Percentiles rank a stretch among this genome's conserved stretches.
These are phyloP conservation scores for Cystobasidium sp. DNA, from an alignment of 1,284 basidiomycete genomes.

Conservation along the genomic window DNA sequence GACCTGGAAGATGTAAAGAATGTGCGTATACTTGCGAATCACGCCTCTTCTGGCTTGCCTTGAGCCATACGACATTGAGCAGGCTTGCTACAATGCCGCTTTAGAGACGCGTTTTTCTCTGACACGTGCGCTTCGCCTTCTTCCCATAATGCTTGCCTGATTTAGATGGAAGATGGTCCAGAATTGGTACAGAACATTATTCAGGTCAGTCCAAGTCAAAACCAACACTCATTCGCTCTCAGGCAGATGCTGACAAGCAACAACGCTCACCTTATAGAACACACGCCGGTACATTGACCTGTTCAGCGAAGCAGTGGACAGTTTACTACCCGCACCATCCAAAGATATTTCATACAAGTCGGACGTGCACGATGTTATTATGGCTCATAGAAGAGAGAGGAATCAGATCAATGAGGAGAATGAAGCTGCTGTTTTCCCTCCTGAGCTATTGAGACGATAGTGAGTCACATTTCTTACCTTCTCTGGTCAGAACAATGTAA, in stretches of 20 bases:
- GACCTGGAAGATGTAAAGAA: conserved; percentile 78
- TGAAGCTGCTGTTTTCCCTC: conserved; percentile 72
- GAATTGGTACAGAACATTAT: conserved; percentile 40
- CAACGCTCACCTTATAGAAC: too few relatives aligned
- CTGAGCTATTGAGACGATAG: conserved; percentile 91
- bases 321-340: conserved; percentile 80
- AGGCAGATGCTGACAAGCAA: too few relatives aligned
- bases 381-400: conserved; percentile 86
- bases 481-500: background rate
- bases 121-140: conserved; percentile 18
- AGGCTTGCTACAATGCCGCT: background rate
- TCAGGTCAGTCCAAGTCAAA: conserved; percentile 35
- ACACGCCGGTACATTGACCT: conserved; percentile 87
- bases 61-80: too few relatives aligned
- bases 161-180: conserved; percentile 33
- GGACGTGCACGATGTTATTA: conserved; percentile 91
- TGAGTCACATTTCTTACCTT: conserved; percentile 61
- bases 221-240: too few relatives aligned
- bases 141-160: background rate
- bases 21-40: conserved; percentile 58
- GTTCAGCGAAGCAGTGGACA: conserved; percentile 89
- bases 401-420: conserved; percentile 75
- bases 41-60: background rate
- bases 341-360: conserved; percentile 76
- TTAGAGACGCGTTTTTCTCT: background rate